These are phyloP conservation scores for Candida incommunis DNA, from an alignment of 805 yeast species.

Conservation along the genomic window DNA sequence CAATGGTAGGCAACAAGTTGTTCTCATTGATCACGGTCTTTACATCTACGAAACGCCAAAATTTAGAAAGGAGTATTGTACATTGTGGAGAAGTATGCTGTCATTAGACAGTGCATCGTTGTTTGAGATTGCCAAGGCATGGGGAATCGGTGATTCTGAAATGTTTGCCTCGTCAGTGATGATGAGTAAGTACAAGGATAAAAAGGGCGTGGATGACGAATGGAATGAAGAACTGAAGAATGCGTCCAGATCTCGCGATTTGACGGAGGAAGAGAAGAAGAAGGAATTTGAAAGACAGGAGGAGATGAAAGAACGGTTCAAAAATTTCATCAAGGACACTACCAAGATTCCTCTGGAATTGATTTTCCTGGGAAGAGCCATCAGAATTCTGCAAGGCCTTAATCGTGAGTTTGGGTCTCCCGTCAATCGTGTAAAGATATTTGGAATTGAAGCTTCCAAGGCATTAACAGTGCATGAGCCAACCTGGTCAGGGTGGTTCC, in stretches of 20 bases:
- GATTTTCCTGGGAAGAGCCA: conserved; percentile 51
- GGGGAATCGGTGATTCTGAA: conserved; percentile 63
- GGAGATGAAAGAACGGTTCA: conserved; percentile 32
- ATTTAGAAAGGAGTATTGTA: conserved; percentile 42
- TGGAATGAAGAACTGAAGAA: neutral
- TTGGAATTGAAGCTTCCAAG: conserved; percentile 40
- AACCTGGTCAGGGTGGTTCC: conserved; percentile 3
- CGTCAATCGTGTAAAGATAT: conserved; percentile 51
- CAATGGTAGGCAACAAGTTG: conserved; percentile 29
- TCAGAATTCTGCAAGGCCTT: conserved; percentile 61
- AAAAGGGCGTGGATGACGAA: conserved; percentile 8
- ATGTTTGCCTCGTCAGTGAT: conserved; percentile 43
- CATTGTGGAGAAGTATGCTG: conserved; percentile 50
- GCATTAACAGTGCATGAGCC: neutral
- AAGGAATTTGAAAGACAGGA: conserved; percentile 33
- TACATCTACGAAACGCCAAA: conserved; percentile 39
- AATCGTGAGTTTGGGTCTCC: conserved; percentile 58
- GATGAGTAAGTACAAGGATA: conserved; percentile 30
- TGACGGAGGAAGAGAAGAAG: conserved; percentile 6
- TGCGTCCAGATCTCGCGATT: conserved; percentile 16
- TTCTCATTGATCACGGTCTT: conserved; percentile 63
- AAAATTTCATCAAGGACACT: conserved; percentile 43
- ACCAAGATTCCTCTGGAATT: conserved; percentile 53
- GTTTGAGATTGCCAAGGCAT: conserved; percentile 31
- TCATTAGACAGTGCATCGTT: conserved; percentile 36